A percentile compares a stretch with the other conserved stretches of the same genome.
Evolutionary conservation across 495 filamentous ascomycete species (phyloP).

Genomic region (Neurospora sp.): DNA sequence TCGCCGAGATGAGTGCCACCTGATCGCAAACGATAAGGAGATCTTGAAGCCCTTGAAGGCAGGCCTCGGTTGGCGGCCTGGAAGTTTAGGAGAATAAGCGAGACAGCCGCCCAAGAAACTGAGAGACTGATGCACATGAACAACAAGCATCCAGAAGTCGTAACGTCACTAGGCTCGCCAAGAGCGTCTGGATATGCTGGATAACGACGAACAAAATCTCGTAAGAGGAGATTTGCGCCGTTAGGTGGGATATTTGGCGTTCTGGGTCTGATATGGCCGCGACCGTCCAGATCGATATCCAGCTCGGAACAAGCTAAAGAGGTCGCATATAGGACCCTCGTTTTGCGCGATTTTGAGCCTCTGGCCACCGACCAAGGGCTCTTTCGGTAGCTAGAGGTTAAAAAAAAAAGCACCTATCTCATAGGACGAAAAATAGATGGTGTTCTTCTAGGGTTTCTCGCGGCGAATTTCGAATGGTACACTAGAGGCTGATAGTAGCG

Average conservation of each 20-base stretch:
- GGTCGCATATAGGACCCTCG: not conserved
- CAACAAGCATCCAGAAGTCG: not conserved
- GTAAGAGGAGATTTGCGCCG: slow-evolving; percentile 14
- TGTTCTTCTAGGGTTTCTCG: not conserved
- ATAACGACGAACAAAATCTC: not conserved
- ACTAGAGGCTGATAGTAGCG: not conserved
- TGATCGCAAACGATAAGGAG: not conserved
- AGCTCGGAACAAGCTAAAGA: not conserved
- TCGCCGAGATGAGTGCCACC: not conserved
- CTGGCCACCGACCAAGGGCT: not conserved
- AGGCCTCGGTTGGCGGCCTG: not conserved
- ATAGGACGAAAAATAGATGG: not conserved
- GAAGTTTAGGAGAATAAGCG: not conserved
- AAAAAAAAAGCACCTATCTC: not conserved
- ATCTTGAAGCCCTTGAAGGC: not conserved
- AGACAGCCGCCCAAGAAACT: not conserved
- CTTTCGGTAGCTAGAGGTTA: not conserved
- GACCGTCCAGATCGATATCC: slow-evolving; percentile 15
- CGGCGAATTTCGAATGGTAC: not conserved
- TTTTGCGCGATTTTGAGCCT: slow-evolving; percentile 4
- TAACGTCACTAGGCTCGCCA: slow-evolving; percentile 7
- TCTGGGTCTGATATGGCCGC: slow-evolving; percentile 8
- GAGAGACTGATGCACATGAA: not conserved
- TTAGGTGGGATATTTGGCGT: slow-evolving; percentile 17
- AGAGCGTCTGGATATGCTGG: slow-evolving; percentile 10